phyloP scores from a whole-genome alignment of 2,329 filamentous ascomycete genomes.

The Calonectria naviculata region DNA sequence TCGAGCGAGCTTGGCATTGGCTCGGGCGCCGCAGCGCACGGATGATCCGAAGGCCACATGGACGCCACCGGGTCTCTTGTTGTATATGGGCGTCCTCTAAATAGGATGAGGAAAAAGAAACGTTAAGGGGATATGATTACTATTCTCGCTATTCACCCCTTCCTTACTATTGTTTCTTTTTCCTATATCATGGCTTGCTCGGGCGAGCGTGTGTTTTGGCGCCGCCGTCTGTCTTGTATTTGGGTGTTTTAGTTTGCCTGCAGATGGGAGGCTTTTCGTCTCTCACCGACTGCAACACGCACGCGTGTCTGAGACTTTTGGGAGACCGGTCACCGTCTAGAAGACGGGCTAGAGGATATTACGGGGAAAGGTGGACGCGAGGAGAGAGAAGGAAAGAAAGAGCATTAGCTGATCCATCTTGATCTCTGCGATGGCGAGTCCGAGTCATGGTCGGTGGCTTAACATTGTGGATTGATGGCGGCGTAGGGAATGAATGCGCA shows the following conservation, averaged over 20 bases:
- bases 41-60: neutral
- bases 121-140: neutral
- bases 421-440: neutral
- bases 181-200: neutral
- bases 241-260: neutral
- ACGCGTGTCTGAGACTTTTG: conserved; percentile 33
- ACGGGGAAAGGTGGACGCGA: conserved; percentile 25
- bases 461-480: neutral
- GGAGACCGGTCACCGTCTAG: neutral
- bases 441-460: neutral
- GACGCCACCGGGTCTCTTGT: neutral
- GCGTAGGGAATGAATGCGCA: neutral
- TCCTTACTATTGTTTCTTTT: neutral
- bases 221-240: neutral
- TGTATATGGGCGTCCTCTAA: neutral
- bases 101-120: neutral
- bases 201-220: neutral
- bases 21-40: conserved; percentile 1
- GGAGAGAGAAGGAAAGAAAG: conserved; percentile 14
- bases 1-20: neutral
- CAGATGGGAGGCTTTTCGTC: neutral
- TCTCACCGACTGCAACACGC: conserved; percentile 15
- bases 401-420: conserved; percentile 1
- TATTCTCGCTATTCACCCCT: neutral
- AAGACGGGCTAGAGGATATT: conserved; percentile 2